Base-by-base conservation (phyloP, 1,284 basidiomycete genomes). In the Moesziomyces aphidis region DNA sequence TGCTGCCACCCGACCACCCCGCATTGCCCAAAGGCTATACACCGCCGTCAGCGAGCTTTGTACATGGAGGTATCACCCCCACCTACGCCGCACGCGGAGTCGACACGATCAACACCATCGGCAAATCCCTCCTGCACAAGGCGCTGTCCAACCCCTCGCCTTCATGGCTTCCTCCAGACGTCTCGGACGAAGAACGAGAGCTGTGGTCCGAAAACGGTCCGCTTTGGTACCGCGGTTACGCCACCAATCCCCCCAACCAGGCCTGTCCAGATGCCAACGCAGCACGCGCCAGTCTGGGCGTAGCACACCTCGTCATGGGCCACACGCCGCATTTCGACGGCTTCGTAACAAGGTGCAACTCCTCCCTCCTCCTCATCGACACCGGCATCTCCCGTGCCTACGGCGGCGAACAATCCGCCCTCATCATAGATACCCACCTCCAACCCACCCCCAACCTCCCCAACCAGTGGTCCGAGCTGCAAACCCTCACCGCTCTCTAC, bases 171-270 rank as follows among this genome's bases (percentile, higher is more conserved):
- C 81, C 81, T 7, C n/a, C 45, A 0, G 67, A 69, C 21, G 69
- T 70, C 7, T 77, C 76, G 0, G 4, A 15, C 0, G 74, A 68
- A n/a, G 83, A 84, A 66, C 21, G 24, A 13, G 51, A 55, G 5
- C 54, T 84, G 0, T 83, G 74, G 55, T 36, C 50, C 4, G 64
- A 76, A 50, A 8, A 61, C n/a, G 83, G 83, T 1, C 83, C 83
- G 0, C 63, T 83, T 1, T 84, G 83, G 83, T 83, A 79, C 59
- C 65, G 83, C 5, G 82, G 80, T 22, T 84, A 83, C 34, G 82
- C 83, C 5, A 43, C 61, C 15, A 77, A 79, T 17, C n/a, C 50
- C 1, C 50, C 61, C 21, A 0, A 6, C 0, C 19, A 45, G 1
- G 81, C 78, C 2, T 84, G 83, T 51, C 4, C 15, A 8, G 53